Evolutionary conservation across 163 green algal genomes (phyloP).

Genomic region (Smithsoniella earleae): DNA sequence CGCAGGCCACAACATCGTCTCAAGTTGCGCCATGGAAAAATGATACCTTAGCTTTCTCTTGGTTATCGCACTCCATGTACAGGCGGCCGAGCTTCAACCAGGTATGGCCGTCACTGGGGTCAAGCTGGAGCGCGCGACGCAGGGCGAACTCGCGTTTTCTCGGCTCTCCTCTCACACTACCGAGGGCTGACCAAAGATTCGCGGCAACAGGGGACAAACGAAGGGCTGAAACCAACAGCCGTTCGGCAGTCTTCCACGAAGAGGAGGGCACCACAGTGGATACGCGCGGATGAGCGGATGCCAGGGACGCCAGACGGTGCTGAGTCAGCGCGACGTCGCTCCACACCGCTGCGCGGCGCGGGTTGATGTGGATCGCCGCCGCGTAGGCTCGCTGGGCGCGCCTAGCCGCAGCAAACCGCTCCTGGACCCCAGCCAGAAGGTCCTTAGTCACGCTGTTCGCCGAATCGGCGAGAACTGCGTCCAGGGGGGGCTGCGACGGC

Average conservation of each 20-base stretch:
- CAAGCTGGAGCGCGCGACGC: conserved; percentile 23
- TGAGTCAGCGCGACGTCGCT: conserved; percentile 30
- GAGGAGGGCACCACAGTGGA: too few species aligned
- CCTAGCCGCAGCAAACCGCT: not conserved
- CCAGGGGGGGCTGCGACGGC: not conserved
- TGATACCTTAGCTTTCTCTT: not conserved
- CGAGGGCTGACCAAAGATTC: not conserved
- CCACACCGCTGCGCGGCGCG: conserved; percentile 6
- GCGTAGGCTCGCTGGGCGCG: conserved; percentile 6
- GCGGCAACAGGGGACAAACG: not conserved
- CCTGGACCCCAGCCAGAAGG: not conserved
- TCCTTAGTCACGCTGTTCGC: not conserved
- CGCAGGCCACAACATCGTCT: not conserved
- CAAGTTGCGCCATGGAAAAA: not conserved
- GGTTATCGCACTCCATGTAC: not conserved
- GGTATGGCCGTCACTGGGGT: not conserved
- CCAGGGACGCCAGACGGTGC: not conserved
- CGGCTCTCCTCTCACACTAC: not conserved
- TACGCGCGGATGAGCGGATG: not conserved
- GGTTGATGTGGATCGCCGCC: not conserved
- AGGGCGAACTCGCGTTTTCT: conserved; percentile 19
- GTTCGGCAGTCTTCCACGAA: conserved; percentile 5
- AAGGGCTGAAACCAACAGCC: not conserved
- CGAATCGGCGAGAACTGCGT: not conserved
- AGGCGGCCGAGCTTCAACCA: conserved; percentile 22